Conservation (phyloP, 257 asterid species). For the Perilla frutescens region DNA sequence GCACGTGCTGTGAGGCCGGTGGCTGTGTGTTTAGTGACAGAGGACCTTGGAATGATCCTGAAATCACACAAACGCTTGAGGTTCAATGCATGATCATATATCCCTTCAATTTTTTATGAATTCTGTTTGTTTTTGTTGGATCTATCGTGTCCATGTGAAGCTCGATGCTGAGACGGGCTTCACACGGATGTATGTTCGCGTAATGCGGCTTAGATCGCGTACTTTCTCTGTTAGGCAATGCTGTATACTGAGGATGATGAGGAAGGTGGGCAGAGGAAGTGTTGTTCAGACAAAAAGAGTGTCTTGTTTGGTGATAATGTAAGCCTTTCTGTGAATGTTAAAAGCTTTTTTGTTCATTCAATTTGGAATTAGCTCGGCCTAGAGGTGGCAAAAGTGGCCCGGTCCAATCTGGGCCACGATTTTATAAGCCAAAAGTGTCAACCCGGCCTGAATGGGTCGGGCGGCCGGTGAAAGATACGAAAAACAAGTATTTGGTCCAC, state of each 20-base stretch:
- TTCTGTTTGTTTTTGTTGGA: neutral
- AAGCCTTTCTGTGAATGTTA: conserved; percentile 24
- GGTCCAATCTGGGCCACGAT: too few species aligned
- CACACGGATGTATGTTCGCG: neutral
- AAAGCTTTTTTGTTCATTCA: neutral
- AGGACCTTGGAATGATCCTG: conserved; percentile 85
- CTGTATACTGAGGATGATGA: conserved; percentile 40
- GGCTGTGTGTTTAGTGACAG: conserved; percentile 72
- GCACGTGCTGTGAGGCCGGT: conserved; percentile 60
- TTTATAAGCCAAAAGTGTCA: too few species aligned
- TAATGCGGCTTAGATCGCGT: neutral
- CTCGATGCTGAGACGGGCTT: neutral
- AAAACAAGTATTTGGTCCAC: too few species aligned
- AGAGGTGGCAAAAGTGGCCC: too few species aligned
- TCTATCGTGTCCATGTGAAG: neutral
- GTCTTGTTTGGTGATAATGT: conserved; percentile 35
- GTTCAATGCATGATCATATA: conserved; percentile 29
- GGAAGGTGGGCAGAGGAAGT: conserved; percentile 12
- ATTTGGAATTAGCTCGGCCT: too few species aligned
- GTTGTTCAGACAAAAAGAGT: conserved; percentile 27
- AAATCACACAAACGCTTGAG: conserved; percentile 52
- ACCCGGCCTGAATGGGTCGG: too few species aligned
- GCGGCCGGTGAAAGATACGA: too few species aligned
- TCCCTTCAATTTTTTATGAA: too few species aligned
- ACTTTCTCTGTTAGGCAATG: conserved; percentile 49